Conservation (phyloP, 306 rosid genomes). For the Quercus rubra region DNA sequence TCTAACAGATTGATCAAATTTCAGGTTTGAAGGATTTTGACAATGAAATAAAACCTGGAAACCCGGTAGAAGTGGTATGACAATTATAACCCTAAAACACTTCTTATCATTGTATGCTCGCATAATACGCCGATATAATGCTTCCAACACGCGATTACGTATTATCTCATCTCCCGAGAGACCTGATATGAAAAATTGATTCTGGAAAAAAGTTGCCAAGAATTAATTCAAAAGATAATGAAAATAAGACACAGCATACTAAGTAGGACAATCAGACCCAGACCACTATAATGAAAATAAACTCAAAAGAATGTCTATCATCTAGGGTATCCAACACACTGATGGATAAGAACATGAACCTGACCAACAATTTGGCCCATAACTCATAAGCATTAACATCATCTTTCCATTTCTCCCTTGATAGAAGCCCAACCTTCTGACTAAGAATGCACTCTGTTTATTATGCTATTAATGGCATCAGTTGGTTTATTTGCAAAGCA, state of each 20-base stretch:
- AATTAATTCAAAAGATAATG: slow-evolving; percentile 31
- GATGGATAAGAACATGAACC: background rate
- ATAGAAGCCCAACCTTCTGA: background rate
- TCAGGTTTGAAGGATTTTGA: slow-evolving; percentile 12
- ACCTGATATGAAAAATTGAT: slow-evolving; percentile 98
- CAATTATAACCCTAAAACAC: slow-evolving; percentile 79
- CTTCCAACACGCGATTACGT: slow-evolving; percentile 86
- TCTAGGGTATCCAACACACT: background rate
- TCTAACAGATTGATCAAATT: slow-evolving; percentile 15
- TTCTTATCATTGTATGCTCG: slow-evolving; percentile 84
- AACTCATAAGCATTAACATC: background rate
- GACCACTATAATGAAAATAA: background rate
- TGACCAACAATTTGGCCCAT: background rate
- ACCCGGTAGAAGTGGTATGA: slow-evolving; percentile 96
- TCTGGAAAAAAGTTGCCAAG: slow-evolving; percentile 60
- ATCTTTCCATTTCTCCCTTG: background rate
- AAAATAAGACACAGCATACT: slow-evolving; percentile 1
- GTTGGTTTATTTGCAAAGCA: background rate
- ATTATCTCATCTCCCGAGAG: slow-evolving; percentile 86
- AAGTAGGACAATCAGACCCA: slow-evolving; percentile 2
- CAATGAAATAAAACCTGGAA: slow-evolving; percentile 69
- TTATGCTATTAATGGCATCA: background rate
- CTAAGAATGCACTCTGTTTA: background rate
- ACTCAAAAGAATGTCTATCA: background rate
- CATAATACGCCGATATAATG: slow-evolving; percentile 67